Base-by-base conservation (phyloP, 2,329 filamentous ascomycete genomes). In the Myriosclerotinia scirpicola region DNA sequence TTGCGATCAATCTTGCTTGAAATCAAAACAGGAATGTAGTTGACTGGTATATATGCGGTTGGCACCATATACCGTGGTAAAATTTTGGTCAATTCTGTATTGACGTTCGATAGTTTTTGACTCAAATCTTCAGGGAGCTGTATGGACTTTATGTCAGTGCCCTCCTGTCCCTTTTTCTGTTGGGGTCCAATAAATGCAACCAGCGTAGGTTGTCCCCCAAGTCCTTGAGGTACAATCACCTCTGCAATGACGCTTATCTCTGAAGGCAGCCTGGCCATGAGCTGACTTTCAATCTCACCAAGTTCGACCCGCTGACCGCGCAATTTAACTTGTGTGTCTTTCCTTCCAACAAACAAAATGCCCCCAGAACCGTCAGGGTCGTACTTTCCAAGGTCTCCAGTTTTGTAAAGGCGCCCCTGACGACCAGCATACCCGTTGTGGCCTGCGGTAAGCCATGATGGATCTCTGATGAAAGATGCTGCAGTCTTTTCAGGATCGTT, bases 251-350 rank as follows among this genome's bases (percentile, higher is more conserved):
- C 72, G 3, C 71, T 69, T 8, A 69, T 54, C 69, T 77, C 8
- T 0, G 75, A 65, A 11, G 81, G 78, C 42, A 81, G 79, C 14
- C 74, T 75, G 64, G 69, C 76, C 67, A 64, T 79, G 34, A 76
- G 71, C 65, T 78, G 79, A 68, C 77, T 78, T 73, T 80, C 84
- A 64, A 82, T 82, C 73, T 81, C 83, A 14, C 79, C 81, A 61
- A 87, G 79, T 76, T 88, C 90, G 62, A 89, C 83, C 65, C 88
- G 80, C 70, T 85, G 88, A 36, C 90, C 90, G 14, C 83, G 81
- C 38, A 90, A 78, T 76, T 91, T 91, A 65, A 89, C 84, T 75
- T 88, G 87, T n/a, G 83, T 83, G 71, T 90, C 88, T 70, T 87
- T 88, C 59, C 89, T 81, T 20, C 87, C 87, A 50, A 88, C 79